Evolutionary conservation across 345 rosid genomes (phyloP), one percentile per base, ranked within the genome.

Genomic region (Arabis hirsuta): DNA sequence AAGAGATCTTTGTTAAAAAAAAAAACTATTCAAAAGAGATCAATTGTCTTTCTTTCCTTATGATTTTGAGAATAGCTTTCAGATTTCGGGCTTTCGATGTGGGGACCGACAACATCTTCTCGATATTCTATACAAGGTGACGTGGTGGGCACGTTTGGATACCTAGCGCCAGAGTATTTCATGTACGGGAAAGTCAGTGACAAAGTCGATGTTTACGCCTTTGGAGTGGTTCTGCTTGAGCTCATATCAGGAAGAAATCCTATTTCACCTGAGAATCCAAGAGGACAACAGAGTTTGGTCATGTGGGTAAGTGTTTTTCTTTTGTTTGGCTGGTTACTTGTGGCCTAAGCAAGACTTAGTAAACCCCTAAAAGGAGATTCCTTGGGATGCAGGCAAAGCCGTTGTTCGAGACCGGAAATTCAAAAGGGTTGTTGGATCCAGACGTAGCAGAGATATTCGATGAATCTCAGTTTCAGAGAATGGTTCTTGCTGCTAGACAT

Each of bases 91-190:
- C 83, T 94, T 2, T 92, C 98, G 4, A 84, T 91, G 19, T 88
- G 91, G 97, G 90, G 85, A 54, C 90, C 97, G 0, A 80, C 80
- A 22, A 65, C 71, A 55, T 67, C 76, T 74, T 81, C 88, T 39
- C 58, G 85, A 12, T 94, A 73, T 62, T 73, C 84, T 4, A 88
- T 82, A 36, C 82, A 82, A 80, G 74, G 63, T 9, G 92, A 94
- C 3, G 84, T 91, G n/a, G 91, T 91, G 19, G 98, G 98, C 29
- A 94, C 98, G 20, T 94, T 94, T 69, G 98, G 98, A 39, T 94
- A 91, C 71, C 90, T 94, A 26, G 98, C 98, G 22, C 98, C 98
- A 0, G 98, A 94, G 65, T 94, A 89, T 69, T 91, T 94, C 72
- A 89, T 94, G 98, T 90, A 83, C 9, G 98, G 98, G 4, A 91